These are phyloP conservation scores for Suhomyces pyralidae DNA, from an alignment of 805 yeast genomes.

Conservation along the genomic window DNA sequence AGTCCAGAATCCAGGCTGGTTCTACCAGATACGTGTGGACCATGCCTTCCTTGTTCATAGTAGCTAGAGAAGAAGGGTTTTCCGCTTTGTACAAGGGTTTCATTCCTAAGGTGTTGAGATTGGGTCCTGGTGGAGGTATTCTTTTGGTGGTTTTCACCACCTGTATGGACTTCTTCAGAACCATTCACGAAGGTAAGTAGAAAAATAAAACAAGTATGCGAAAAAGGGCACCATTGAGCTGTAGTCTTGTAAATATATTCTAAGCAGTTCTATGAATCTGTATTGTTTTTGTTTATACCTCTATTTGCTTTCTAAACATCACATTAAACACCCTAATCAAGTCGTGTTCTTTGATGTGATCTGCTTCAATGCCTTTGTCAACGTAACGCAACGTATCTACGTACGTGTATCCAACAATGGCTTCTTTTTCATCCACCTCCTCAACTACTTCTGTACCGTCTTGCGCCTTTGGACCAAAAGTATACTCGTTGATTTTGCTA, in stretches of 20 bases:
- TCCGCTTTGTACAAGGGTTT: constrained; percentile 92
- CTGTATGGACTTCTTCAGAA: constrained; percentile 90
- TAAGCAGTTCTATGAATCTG: too few relatives aligned
- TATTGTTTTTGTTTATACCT: background rate
- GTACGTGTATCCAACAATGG: background rate
- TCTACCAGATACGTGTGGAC: constrained; percentile 92
- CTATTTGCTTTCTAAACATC: background rate
- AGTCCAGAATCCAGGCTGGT: constrained; percentile 93
- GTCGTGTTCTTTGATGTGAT: constrained; percentile 1
- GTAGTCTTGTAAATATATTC: background rate
- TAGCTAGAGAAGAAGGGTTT: constrained; percentile 89
- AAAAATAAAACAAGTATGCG: background rate
- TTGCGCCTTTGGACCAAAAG: background rate
- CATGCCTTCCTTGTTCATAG: constrained; percentile 67
- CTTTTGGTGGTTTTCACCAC: constrained; percentile 93
- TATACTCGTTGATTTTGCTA: constrained; percentile 3
- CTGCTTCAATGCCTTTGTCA: background rate
- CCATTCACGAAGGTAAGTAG: constrained; percentile 28
- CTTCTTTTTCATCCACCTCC: background rate
- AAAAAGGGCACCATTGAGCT: background rate
- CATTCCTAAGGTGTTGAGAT: constrained; percentile 92
- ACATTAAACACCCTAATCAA: constrained; percentile 2
- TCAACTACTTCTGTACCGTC: background rate
- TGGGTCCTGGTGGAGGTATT: constrained; percentile 99
- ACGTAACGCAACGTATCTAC: constrained; percentile 3